phyloP scores from a whole-genome alignment of 1,284 basidiomycete species.

The Austroboletus sp. region DNA sequence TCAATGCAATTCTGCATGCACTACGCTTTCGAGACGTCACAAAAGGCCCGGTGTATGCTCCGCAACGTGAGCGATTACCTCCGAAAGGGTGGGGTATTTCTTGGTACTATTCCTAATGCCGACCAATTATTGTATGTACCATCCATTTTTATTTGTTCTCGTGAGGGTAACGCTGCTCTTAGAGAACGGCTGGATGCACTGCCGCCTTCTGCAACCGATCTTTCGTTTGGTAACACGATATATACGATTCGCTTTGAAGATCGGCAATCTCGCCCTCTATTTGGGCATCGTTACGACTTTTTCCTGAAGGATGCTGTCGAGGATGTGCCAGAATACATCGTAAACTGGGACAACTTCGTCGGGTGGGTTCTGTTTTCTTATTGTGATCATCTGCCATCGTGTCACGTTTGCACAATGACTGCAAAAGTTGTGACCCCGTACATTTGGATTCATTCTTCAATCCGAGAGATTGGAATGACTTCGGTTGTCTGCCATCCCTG shows the following conservation, averaged over 20 bases:
- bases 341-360: conserved; percentile 89
- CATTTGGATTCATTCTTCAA: background rate
- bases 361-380: conserved; percentile 46
- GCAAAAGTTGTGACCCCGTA: background rate
- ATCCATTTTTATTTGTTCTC: conserved; percentile 2
- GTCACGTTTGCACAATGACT: background rate
- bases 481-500: background rate
- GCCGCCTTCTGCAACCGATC: conserved; percentile 51
- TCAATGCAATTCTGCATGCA: conserved; percentile 99
- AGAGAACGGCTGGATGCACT: conserved; percentile 66
- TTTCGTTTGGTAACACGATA: conserved; percentile 85
- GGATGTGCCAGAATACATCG: conserved; percentile 94
- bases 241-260: conserved; percentile 85
- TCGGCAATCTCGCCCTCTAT: conserved; percentile 56
- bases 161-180: conserved; percentile 14
- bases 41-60: conserved; percentile 88
- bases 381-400: background rate
- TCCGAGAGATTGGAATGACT: background rate
- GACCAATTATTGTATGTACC: conserved; percentile 66
- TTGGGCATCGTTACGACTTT: conserved; percentile 91
- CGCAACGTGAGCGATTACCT: conserved; percentile 83
- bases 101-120: conserved; percentile 91
- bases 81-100: conserved; percentile 77
- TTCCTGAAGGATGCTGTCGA: conserved; percentile 92
- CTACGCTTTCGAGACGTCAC: conserved; percentile 89